Evolutionary conservation across 2,329 filamentous ascomycete species (phyloP), one percentile per base, ranked within the genome.

Genomic region (Fusarium odoratissimum): DNA sequence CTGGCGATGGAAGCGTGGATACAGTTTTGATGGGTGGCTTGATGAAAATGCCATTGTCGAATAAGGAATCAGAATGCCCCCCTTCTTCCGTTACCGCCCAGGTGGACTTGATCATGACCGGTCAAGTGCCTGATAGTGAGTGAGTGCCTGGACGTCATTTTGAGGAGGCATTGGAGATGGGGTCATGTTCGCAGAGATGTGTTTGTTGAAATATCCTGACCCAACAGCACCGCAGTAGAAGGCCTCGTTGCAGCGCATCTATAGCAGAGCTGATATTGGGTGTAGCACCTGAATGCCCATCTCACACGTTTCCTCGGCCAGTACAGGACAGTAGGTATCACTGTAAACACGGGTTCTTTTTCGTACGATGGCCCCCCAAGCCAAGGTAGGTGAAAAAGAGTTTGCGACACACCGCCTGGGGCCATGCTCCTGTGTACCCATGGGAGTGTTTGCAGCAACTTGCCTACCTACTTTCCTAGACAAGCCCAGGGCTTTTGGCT

Each of bases 31-130:
- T 48, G 38, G 49, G 64, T 71, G 62, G 61, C 64, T 70, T 62
- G 60, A 52, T 58, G 45, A 67, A 45, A 40, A 17, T 62, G 73
- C 75, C 76, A 82, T 82, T 81, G 80, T 73, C 80, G 76, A 82
- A 82, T 81, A 73, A 79, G 71, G 46, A 67, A 44, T 31, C 45
- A 55, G 46, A 40, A 63, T 77, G 62, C 76, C 76, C 77, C 78
- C 78, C 79, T 71, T 76, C 70, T 41, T 41, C 60, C 68, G 64
- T 46, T 80, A 74, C 72, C 73, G 64, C 41, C 66, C 63, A 40
- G 61, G 40, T 49, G 71, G 74, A 60, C 58, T 66, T 62, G 66
- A 72, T 72, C 51, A 25, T 67, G 54, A 74, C 65, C 65, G 54
- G 68, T 67, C 63, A 66, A 71, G 69, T 73, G 70, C 71, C 68